phyloP scores from a whole-genome alignment of 179 eudicot genomes.

The Silene coronaria region DNA sequence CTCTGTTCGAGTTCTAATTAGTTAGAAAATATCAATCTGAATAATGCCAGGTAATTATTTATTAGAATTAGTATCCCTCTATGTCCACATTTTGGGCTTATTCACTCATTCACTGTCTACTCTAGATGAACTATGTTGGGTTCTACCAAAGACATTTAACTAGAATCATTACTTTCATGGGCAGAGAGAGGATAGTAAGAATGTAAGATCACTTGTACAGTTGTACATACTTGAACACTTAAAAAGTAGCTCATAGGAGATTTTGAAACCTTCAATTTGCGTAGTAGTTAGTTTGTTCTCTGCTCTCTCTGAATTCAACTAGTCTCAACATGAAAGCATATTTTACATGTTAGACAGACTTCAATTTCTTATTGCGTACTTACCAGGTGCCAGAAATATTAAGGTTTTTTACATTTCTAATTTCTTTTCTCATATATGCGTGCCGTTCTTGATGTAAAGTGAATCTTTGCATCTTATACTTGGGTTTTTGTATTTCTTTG shows the following conservation, averaged over 20 bases:
- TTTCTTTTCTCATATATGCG: neutral
- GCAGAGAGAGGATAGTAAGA: neutral
- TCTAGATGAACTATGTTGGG: neutral
- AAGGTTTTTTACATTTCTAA: neutral
- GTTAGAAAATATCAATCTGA: neutral
- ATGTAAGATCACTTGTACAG: neutral
- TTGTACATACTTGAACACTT: no score
- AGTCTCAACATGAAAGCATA: slow-evolving; percentile 1
- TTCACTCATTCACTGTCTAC: neutral
- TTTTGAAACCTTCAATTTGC: neutral
- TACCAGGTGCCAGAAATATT: neutral
- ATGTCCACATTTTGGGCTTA: neutral
- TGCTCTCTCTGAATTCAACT: neutral
- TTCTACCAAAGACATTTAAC: neutral
- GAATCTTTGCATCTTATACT: neutral
- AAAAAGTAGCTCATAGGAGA: neutral
- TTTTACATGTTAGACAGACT: neutral
- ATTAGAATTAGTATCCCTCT: neutral
- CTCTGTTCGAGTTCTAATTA: neutral
- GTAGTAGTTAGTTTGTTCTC: neutral
- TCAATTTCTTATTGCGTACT: neutral
- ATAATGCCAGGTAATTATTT: neutral
- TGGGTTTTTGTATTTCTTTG: neutral
- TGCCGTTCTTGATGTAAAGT: neutral
- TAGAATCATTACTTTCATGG: neutral